phyloP scores from a whole-genome alignment of 805 yeast species.

The Monosporozyma servazzii region DNA sequence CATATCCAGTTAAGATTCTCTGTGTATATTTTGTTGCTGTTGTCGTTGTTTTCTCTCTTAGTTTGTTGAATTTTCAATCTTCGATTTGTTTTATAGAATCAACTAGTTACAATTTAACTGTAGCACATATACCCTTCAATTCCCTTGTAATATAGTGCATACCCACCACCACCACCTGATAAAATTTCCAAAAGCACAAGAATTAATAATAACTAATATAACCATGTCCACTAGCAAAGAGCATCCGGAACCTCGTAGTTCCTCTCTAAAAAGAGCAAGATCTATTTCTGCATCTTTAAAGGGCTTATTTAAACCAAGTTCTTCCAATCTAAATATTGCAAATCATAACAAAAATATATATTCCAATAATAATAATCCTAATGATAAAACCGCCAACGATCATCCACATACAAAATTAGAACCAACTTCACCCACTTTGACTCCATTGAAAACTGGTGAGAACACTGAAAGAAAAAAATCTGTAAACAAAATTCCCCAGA shows the following conservation, averaged over 20 bases:
- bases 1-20: not conserved
- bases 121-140: not conserved
- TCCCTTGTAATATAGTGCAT: not conserved
- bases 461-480: not conserved
- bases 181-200: not conserved
- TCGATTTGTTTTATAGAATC: too few species aligned
- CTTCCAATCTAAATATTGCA: not conserved
- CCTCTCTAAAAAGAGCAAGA: constrained; percentile 15
- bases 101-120: too few species aligned
- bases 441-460: constrained; percentile 1
- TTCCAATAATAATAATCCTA: not conserved
- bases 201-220: not conserved
- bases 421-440: not conserved
- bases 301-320: constrained; percentile 15
- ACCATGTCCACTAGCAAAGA: constrained; percentile 35
- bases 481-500: constrained; percentile 6
- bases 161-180: not conserved
- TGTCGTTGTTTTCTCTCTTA: too few species aligned
- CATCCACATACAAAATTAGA: not conserved
- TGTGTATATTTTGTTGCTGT: not conserved
- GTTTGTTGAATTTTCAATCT: not conserved
- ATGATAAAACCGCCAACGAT: not conserved
- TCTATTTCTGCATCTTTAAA: constrained; percentile 23
- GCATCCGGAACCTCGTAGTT: constrained; percentile 3
- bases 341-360: not conserved